Conservation (phyloP, 2,329 filamentous ascomycete genomes). For the Aureobasidium uvarum region DNA sequence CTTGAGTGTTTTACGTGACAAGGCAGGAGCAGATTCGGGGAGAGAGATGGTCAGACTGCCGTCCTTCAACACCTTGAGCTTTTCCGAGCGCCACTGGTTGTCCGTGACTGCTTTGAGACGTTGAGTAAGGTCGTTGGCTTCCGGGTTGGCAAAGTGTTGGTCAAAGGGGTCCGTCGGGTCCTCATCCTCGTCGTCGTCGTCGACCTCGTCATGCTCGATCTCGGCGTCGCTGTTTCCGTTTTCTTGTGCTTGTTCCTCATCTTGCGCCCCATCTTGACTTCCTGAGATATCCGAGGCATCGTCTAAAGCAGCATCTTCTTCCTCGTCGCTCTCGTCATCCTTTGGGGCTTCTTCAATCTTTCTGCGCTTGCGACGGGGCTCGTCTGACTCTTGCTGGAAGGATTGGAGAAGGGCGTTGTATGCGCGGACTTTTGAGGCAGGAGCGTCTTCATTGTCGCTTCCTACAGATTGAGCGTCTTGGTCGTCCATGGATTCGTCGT, state of each 20-base stretch:
- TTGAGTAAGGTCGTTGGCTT: slow-evolving; percentile 59
- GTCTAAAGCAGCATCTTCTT: slow-evolving; percentile 44
- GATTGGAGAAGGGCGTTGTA: slow-evolving; percentile 60
- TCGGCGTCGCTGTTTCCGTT: slow-evolving; percentile 27
- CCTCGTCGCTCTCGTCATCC: slow-evolving; percentile 37
- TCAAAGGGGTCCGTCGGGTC: slow-evolving; percentile 69
- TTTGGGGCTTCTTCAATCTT: slow-evolving; percentile 50
- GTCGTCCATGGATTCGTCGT: slow-evolving; percentile 32
- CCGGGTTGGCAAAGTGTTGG: slow-evolving; percentile 68
- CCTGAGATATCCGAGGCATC: slow-evolving; percentile 51
- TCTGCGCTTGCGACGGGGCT: slow-evolving; percentile 53
- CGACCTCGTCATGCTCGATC: slow-evolving; percentile 25
- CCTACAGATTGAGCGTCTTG: slow-evolving; percentile 33
- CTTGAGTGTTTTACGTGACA: slow-evolving; percentile 23
- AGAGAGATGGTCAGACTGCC: slow-evolving; percentile 28
- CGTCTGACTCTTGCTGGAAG: slow-evolving; percentile 47
- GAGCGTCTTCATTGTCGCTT: slow-evolving; percentile 38
- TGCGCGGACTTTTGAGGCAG: slow-evolving; percentile 40
- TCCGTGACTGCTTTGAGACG: slow-evolving; percentile 49
- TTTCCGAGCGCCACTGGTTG: slow-evolving; percentile 49
- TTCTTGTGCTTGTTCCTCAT: slow-evolving; percentile 53
- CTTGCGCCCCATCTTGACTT: slow-evolving; percentile 45
- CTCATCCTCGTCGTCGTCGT: slow-evolving; percentile 32
- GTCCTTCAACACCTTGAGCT: slow-evolving; percentile 27
- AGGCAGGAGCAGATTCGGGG: slow-evolving; percentile 25